phyloP scores from a whole-genome alignment of 2,329 filamentous ascomycete species.

The Aspergillus uvarum region DNA sequence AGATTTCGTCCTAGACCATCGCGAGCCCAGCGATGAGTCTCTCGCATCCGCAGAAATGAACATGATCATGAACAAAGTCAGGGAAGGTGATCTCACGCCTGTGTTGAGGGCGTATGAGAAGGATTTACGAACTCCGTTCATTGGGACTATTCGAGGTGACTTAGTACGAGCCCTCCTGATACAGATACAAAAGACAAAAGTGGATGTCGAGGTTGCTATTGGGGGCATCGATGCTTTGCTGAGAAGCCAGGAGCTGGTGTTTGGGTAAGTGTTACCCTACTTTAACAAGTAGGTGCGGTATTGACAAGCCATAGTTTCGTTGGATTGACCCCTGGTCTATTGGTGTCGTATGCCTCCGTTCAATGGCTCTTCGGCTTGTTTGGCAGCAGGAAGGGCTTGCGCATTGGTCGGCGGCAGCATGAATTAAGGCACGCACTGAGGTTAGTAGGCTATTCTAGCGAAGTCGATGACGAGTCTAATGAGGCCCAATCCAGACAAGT shows the following conservation, averaged over 20 bases:
- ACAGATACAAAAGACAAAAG: slow-evolving; percentile 98
- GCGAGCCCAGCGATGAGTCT: slow-evolving; percentile 58
- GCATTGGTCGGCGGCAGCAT: slow-evolving; percentile 63
- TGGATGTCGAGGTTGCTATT: slow-evolving; percentile 94
- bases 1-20: slow-evolving; percentile 86
- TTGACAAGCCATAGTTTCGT: slow-evolving; percentile 64
- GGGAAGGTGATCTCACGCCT: slow-evolving; percentile 88
- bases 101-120: slow-evolving; percentile 89
- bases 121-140: slow-evolving; percentile 77
- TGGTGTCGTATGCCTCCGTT: slow-evolving; percentile 74
- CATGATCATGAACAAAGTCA: slow-evolving; percentile 74
- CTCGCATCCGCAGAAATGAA: slow-evolving; percentile 59
- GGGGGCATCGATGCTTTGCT: slow-evolving; percentile 91
- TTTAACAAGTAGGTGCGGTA: background rate
- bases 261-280: slow-evolving; percentile 54
- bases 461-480: background rate
- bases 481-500: slow-evolving; percentile 60
- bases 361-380: slow-evolving; percentile 71
- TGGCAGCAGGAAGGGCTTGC: slow-evolving; percentile 68
- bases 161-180: slow-evolving; percentile 88
- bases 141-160: slow-evolving; percentile 80
- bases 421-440: slow-evolving; percentile 75
- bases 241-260: slow-evolving; percentile 94
- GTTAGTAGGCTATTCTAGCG: slow-evolving; percentile 30
- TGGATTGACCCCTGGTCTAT: slow-evolving; percentile 85